A percentile compares a stretch with the other conserved stretches of the same genome.
Evolutionary conservation across 495 filamentous ascomycete species (phyloP).

Genomic region (Penicillium canescens): DNA sequence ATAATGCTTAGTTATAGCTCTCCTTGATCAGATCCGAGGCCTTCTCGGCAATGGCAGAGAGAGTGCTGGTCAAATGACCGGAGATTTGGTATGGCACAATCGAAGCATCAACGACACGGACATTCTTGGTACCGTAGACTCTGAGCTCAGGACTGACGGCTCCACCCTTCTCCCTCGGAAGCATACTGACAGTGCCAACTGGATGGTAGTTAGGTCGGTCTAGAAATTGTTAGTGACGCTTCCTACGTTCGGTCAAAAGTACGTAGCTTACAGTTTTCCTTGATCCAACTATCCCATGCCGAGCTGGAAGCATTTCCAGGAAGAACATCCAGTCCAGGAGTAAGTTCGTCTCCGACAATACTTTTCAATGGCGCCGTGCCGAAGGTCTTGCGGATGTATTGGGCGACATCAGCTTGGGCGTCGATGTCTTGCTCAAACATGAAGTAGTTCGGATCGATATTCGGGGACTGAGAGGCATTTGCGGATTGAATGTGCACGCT

Average conservation of each 20-base stretch:
- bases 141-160: constrained; percentile 41
- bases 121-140: constrained; percentile 48
- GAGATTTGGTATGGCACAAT: constrained; percentile 56
- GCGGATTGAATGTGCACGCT: too few species aligned
- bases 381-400: background rate
- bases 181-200: background rate
- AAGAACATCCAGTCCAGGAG: background rate
- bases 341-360: background rate
- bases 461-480: background rate
- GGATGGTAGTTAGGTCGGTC: background rate
- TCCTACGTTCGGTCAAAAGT: background rate
- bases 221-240: background rate
- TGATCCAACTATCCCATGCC: background rate
- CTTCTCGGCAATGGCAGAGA: constrained; percentile 63
- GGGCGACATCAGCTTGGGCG: background rate
- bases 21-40: constrained; percentile 43
- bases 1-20: constrained; percentile 5
- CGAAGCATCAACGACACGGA: constrained; percentile 56
- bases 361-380: background rate
- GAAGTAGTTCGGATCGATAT: background rate
- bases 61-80: constrained; percentile 50
- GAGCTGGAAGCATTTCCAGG: background rate
- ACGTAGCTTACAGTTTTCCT: background rate
- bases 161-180: constrained; percentile 54
- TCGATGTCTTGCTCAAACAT: background rate